Percentiles rank a stretch among this genome's conserved stretches.
Conservation (phyloP, 768 basidiomycete species). For the Rhodotorula graminis region DNA sequence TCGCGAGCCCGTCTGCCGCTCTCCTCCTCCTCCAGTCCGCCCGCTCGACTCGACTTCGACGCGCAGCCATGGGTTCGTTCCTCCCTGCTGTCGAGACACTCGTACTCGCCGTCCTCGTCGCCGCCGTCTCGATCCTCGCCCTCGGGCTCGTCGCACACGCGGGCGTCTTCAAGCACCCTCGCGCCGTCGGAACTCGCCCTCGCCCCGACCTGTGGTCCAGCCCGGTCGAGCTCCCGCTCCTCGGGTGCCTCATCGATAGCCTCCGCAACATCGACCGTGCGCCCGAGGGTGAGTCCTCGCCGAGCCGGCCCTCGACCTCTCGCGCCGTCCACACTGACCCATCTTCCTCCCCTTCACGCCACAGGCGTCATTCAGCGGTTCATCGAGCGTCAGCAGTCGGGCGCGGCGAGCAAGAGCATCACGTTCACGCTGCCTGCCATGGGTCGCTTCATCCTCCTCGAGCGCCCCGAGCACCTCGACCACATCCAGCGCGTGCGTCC, state of each 20-base stretch:
- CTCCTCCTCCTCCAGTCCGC: background rate
- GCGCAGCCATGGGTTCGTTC: background rate
- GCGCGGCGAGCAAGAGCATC: background rate
- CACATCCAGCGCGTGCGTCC: constrained; percentile 7
- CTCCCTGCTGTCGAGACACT: background rate
- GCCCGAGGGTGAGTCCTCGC: background rate
- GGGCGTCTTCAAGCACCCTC: background rate
- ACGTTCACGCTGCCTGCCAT: constrained; percentile 6
- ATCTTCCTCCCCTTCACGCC: too few species aligned
- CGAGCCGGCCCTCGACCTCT: too few species aligned
- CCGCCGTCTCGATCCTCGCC: background rate
- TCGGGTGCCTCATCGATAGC: background rate
- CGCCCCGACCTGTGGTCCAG: background rate
- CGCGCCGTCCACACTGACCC: background rate
- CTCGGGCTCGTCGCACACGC: background rate
- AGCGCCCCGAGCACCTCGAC: constrained; percentile 8
- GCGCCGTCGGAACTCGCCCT: background rate
- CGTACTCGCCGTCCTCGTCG: background rate
- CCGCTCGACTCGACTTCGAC: background rate
- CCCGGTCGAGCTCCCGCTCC: background rate
- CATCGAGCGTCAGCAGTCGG: background rate
- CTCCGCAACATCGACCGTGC: background rate
- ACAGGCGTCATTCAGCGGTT: background rate
- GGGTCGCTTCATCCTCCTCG: constrained; percentile 13
- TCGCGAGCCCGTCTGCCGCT: background rate